Evolutionary conservation across 805 yeast genomes (phyloP), one percentile per base, ranked within the genome.

Genomic region (Komagataella pastoris): DNA sequence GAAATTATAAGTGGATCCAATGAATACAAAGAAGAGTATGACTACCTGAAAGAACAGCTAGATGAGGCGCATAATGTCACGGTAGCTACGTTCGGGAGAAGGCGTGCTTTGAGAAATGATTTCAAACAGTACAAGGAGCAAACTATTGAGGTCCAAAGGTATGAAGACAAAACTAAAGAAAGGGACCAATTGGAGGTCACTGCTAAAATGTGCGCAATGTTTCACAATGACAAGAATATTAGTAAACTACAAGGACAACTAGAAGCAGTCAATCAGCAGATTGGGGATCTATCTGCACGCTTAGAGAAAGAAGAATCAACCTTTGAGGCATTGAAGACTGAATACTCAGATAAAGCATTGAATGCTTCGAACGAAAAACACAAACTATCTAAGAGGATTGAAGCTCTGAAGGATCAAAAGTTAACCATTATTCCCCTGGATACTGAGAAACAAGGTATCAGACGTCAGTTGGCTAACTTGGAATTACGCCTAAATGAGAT

Each of bases 1-100:
- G 99, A 93, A 66, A 80, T 80, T 14, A 80, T 93, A 24, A 85
- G 95, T 54, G 96, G 97, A 0, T 86, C 96, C 0, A 65, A 71
- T 6, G 93, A 86, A 45, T 76, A 64, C 57, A 76, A 78, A 48
- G 70, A 69, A 24, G 88, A 88, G 53, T 91, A 85, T 62, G 91
- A 85, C 8, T 54, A 57, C 14, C 66, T 88, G 49, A 74, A 76
- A 56, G 85, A 79, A 17, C 80, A 82, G 57, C 77, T 75, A 51
- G 93, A 83, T 47, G 71, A 69, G 24, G 83, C 91, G 2, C 82
- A 77, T 53, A 84, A 80, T 47, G 71, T 73, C 2, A 74, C 95
- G 0, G 76, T 83, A 2, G 71, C 78, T 8, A 77, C 85, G 3
- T 79, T 84, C 54, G 76, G 87, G 24, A 77, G 81, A 55, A 83